phyloP scores from a whole-genome alignment of 306 rosid genomes.

The Notholithocarpus densiflorus region DNA sequence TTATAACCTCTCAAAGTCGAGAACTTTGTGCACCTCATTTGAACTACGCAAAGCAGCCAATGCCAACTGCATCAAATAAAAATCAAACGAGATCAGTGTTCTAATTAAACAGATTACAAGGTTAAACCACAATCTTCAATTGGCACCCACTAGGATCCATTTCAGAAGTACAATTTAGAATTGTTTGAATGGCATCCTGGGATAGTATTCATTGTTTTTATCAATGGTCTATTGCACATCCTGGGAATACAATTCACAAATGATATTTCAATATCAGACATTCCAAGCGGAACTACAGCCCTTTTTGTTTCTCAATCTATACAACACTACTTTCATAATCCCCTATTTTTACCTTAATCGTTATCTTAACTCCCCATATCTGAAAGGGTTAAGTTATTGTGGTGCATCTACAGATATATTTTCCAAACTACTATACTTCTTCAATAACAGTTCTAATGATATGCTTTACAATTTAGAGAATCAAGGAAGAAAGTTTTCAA shows the following conservation, averaged over 20 bases:
- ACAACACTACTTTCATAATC: neutral
- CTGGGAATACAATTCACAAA: neutral
- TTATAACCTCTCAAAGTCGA: conserved; percentile 69
- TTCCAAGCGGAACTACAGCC: neutral
- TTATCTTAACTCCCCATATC: neutral
- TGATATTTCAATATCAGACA: neutral
- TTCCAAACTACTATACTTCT: neutral
- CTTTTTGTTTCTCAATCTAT: neutral
- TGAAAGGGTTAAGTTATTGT: neutral
- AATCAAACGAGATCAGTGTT: neutral
- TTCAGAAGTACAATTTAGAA: neutral
- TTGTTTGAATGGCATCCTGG: neutral
- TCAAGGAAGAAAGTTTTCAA: neutral
- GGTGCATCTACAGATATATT: neutral
- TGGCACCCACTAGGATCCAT: neutral
- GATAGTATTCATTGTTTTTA: neutral
- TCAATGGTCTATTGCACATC: neutral
- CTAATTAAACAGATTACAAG: conserved; percentile 5
- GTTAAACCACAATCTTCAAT: conserved; percentile 5
- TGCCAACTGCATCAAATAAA: conserved; percentile 60
- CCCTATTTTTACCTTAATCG: neutral
- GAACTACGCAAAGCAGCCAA: conserved; percentile 76
- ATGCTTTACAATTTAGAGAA: neutral
- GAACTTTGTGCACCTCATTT: conserved; percentile 53
- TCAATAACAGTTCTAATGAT: neutral